Percentiles rank a stretch among this genome's conserved stretches.
Evolutionary conservation across 331 rosid species (phyloP).

Genomic region (Telfairia occidentalis): DNA sequence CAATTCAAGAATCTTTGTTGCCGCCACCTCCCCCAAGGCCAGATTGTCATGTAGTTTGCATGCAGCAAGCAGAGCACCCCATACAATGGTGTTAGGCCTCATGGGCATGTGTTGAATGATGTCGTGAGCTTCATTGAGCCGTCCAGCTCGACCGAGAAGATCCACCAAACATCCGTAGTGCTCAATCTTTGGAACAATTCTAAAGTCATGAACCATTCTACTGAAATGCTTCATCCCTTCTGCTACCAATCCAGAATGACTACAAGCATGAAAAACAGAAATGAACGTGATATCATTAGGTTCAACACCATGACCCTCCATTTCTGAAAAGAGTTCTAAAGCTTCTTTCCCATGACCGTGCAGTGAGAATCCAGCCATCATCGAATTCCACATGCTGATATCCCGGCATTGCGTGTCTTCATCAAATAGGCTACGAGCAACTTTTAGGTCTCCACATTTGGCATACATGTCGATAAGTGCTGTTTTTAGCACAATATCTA

Average conservation of each 20-base stretch:
- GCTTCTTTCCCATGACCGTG: conserved; percentile 52
- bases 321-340: conserved; percentile 37
- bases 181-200: conserved; percentile 39
- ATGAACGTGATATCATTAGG: conserved; percentile 48
- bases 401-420: conserved; percentile 27
- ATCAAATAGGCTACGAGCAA: conserved; percentile 24
- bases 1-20: conserved; percentile 39
- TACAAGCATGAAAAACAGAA: conserved; percentile 52
- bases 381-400: conserved; percentile 48
- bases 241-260: conserved; percentile 51
- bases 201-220: conserved; percentile 31
- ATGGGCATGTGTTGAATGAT: conserved; percentile 46
- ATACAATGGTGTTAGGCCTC: conserved; percentile 35
- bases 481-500: conserved; percentile 35
- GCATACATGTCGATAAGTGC: conserved; percentile 63
- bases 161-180: conserved; percentile 40
- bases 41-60: conserved; percentile 45
- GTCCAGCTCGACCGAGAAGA: conserved; percentile 47
- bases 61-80: conserved; percentile 61
- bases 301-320: conserved; percentile 30
- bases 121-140: conserved; percentile 36
- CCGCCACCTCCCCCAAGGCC: conserved; percentile 44
- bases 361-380: conserved; percentile 53
- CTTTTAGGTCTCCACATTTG: conserved; percentile 57
- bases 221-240: conserved; percentile 41